These are phyloP conservation scores for Cornus kousa DNA, from an alignment of 148 eudicot genomes.

Conservation along the genomic window DNA sequence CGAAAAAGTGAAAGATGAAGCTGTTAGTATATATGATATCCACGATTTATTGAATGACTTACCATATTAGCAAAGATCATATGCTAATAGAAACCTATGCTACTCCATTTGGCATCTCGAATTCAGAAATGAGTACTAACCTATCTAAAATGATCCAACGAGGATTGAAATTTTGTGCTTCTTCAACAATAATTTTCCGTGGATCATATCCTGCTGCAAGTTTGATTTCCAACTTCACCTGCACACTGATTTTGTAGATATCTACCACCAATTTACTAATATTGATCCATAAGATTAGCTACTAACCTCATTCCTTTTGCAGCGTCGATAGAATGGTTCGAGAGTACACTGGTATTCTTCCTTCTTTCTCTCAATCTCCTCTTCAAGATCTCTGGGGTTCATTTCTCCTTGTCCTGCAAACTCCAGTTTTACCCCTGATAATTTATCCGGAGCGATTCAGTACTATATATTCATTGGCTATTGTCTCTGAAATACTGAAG, in stretches of 20 bases:
- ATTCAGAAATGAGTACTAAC: neutral
- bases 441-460: neutral
- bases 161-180: conserved; percentile 15
- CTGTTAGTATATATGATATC: neutral
- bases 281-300: neutral
- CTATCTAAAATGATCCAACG: conserved; percentile 25
- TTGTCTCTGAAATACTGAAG: too few species aligned
- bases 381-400: conserved; percentile 15
- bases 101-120: too few species aligned
- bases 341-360: conserved; percentile 18
- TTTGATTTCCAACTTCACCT: conserved; percentile 21
- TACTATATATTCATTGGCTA: neutral
- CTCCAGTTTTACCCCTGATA: conserved; percentile 18
- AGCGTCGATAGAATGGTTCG: conserved; percentile 19
- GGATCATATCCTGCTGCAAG: conserved; percentile 28
- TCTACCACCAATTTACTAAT: neutral
- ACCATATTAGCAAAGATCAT: too few species aligned
- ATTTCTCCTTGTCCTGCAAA: conserved; percentile 18
- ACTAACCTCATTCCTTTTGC: conserved; percentile 19
- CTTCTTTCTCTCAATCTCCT: conserved; percentile 18
- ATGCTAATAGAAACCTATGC: too few species aligned
- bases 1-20: too few species aligned
- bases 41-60: too few species aligned
- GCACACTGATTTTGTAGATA: neutral
- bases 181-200: conserved; percentile 5